phyloP scores from a whole-genome alignment of 225 moss, liverwort and hornwort species.

The Polytrichum formosum region DNA sequence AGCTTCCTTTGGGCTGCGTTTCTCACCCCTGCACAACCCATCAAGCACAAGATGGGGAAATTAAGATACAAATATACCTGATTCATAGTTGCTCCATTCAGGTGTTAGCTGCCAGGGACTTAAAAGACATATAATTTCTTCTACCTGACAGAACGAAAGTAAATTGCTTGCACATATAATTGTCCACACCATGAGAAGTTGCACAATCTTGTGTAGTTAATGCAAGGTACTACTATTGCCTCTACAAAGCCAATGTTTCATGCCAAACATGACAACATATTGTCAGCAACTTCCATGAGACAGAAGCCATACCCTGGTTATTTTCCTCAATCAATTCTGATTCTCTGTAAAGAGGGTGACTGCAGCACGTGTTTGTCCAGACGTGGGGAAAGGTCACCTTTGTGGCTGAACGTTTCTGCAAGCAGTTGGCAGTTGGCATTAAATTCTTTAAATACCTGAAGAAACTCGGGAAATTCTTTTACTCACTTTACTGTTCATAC shows the following conservation, averaged over 20 bases:
- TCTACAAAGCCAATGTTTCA: background rate
- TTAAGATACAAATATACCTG: too few relatives aligned
- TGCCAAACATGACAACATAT: background rate
- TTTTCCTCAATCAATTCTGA: conserved; percentile 84
- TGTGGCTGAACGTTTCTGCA: conserved; percentile 94
- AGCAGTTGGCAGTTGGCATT: background rate
- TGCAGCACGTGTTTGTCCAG: conserved; percentile 99
- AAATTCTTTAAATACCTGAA: too few relatives aligned
- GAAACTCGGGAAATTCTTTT: too few relatives aligned
- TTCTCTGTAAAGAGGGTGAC: conserved; percentile 89
- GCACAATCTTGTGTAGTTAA: too few relatives aligned
- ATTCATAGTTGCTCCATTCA: too few relatives aligned
- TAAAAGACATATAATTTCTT: too few relatives aligned
- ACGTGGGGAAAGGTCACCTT: conserved; percentile 96
- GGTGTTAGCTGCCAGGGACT: too few relatives aligned
- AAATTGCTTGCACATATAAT: too few relatives aligned
- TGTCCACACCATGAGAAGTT: too few relatives aligned
- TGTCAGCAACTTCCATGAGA: background rate
- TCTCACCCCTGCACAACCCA: conserved; percentile 68
- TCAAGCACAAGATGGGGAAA: background rate
- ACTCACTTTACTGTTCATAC: too few relatives aligned
- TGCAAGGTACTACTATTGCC: too few relatives aligned
- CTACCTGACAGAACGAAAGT: too few relatives aligned
- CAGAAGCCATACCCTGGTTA: conserved; percentile 50
- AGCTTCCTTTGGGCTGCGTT: conserved; percentile 97